Base-by-base conservation (phyloP, 1,284 basidiomycete species). In the Rugosomyces carneus region DNA sequence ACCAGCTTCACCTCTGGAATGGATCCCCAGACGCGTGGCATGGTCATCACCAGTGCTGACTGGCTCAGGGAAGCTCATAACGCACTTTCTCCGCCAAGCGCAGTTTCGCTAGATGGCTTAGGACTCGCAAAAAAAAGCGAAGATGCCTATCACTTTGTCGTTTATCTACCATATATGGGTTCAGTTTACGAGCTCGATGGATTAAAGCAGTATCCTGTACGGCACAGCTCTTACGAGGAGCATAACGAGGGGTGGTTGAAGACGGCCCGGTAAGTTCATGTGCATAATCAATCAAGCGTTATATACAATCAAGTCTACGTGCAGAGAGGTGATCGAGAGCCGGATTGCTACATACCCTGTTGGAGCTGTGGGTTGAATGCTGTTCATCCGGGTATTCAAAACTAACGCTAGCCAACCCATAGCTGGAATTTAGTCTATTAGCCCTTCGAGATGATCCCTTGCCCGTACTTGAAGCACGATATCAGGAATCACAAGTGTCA, bases 81-180 rank as follows among this genome's bases (percentile, higher is more conserved):
- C 59, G 80, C 89, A 16, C 81, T 96, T 53, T 89, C 89, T 13
- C 90, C 92, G 24, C 93, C 93, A 3, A 89, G 80, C 55, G 79
- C 86, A 1, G 82, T 93, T 52, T 86, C 84, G 5, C 66, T 89
- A 37, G 89, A 93, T 60, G 85, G 86, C 42, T 65, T 87, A 44
- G 81, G 76, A 26, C 64, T 82, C 11, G 78, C 84, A 2, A 85
- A 79, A 53, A 85, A 81, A 50, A 62, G 74, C 1, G 90, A 93
- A 59, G 93, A 95, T 56, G 91, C 91, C 9, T 97, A 93, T 65
- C 93, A 96, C 59, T 95, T 95, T 59, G 83, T 95, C 37, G 83
- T 93, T 4, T 97, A 95, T 64, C 66, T 93, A 39, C 93, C 93
- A 2, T 71, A 84, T 38, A 76, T 82, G 62, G 93, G 89, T 10